These are phyloP conservation scores for Hymenoscyphus salicellus DNA, from an alignment of 2,329 filamentous ascomycete species.

Conservation along the genomic window DNA sequence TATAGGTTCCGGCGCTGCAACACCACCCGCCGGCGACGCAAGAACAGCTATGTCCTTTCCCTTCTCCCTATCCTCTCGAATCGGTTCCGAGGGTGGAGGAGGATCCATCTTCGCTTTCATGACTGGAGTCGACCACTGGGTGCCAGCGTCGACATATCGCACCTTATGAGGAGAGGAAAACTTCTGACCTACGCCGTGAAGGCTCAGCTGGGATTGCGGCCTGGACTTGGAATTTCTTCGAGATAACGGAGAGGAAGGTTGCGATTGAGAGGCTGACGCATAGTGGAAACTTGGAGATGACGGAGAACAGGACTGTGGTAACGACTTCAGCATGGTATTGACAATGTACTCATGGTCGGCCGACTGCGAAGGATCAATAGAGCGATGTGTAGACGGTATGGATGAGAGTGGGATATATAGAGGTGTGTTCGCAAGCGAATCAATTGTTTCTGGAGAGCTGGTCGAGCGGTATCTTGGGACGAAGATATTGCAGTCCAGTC, in stretches of 20 bases:
- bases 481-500: background rate
- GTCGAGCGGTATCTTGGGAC: background rate
- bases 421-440: background rate
- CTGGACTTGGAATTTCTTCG: constrained; percentile 26
- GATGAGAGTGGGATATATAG: background rate
- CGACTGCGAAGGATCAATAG: background rate
- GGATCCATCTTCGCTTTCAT: constrained; percentile 24
- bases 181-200: constrained; percentile 13
- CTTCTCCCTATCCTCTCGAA: constrained; percentile 10
- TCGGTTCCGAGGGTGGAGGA: constrained; percentile 8
- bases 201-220: constrained; percentile 14
- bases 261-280: constrained; percentile 28
- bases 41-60: background rate
- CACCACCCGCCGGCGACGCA: constrained; percentile 4
- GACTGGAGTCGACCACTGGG: constrained; percentile 32
- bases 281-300: constrained; percentile 32
- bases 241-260: constrained; percentile 28
- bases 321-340: constrained; percentile 34
- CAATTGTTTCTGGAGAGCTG: background rate
- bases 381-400: background rate
- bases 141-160: constrained; percentile 33
- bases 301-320: constrained; percentile 29
- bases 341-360: constrained; percentile 11
- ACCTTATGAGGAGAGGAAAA: constrained; percentile 18
- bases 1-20: constrained; percentile 16